Evolutionary conservation across 129 eudicot species (phyloP).

Genomic region (Pulicaria dysenterica): DNA sequence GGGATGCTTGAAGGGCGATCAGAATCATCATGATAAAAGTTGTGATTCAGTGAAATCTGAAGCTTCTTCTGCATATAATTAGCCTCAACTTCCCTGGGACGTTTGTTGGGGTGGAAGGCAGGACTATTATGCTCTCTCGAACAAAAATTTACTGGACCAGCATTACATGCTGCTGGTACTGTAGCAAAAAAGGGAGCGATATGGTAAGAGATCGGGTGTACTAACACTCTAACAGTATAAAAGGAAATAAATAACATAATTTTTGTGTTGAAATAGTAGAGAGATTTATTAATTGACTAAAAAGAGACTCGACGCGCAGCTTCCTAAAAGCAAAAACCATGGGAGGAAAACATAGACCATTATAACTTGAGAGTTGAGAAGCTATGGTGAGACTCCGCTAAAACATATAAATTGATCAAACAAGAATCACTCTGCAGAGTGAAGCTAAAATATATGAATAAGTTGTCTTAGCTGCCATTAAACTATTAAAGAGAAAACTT

Average conservation of each 20-base stretch:
- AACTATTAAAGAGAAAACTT: no score
- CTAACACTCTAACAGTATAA: background rate
- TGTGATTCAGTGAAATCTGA: constrained; percentile 68
- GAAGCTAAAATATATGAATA: no score
- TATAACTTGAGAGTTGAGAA: background rate
- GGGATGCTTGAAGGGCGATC: constrained; percentile 57
- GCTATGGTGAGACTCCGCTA: no score
- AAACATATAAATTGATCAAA: no score
- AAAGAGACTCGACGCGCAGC: no score
- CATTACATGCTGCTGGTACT: constrained; percentile 58
- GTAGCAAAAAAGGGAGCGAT: constrained; percentile 28
- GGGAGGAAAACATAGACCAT: background rate
- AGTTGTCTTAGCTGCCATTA: no score
- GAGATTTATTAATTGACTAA: no score
- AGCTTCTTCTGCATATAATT: constrained; percentile 65
- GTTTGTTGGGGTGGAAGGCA: constrained; percentile 55
- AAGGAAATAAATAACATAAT: background rate
- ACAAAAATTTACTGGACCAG: constrained; percentile 71
- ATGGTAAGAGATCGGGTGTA: constrained; percentile 10
- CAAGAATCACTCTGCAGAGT: no score
- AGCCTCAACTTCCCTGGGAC: constrained; percentile 62
- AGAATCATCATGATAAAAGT: constrained; percentile 56
- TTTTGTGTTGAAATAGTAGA: background rate
- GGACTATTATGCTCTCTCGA: constrained; percentile 54
- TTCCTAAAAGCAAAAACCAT: background rate